Base-by-base conservation (phyloP, 2,329 filamentous ascomycete species). In the Calycina herbarum region DNA sequence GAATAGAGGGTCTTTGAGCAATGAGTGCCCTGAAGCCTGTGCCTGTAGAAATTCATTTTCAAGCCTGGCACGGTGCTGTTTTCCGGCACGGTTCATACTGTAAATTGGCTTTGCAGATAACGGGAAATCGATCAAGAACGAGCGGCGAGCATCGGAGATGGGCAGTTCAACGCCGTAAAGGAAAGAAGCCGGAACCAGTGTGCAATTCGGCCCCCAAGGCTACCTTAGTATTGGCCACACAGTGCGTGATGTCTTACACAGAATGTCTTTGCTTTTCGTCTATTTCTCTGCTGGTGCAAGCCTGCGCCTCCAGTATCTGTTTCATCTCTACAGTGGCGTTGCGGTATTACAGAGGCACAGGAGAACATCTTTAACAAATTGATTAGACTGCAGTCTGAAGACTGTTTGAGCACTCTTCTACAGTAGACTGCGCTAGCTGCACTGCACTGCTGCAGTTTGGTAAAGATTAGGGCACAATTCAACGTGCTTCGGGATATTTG, bases 1-100 rank as follows among this genome's bases (percentile, higher is more conserved):
- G 20, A 33, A 40, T 17, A 15, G 38, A 40, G 38, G 48, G 48
- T 51, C 48, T 51, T 8, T 8, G 20, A 24, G 13, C 20, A 54
- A 54, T 27, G 42, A 20, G n/a, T 48, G 42, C 48, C 48, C 48
- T 27, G 48, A 27, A 54, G 48, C 48, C 20, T 54, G 48, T 54
- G 20, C 17, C 2, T 27, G 38, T 40, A 40, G 38, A 40, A 40
- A 40, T 27, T 24, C 10, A 24, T 13, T 27, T 54, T 54, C 48
- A 27, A 54, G 48, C 48, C 48, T 54, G 38, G 38, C 38, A 40
- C 38, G 38, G 35, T 51, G 20, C 20, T 11, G 10, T 20, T 51
- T 51, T 51, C 45, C 45, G 15, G 40, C 40, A 17, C 40, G 40
- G 42, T 48, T 48, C 42, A 48, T 48, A 48, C 38, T 40, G 38